Base-by-base conservation (phyloP, 73 alveolate species). In the Paramecium bursaria region DNA sequence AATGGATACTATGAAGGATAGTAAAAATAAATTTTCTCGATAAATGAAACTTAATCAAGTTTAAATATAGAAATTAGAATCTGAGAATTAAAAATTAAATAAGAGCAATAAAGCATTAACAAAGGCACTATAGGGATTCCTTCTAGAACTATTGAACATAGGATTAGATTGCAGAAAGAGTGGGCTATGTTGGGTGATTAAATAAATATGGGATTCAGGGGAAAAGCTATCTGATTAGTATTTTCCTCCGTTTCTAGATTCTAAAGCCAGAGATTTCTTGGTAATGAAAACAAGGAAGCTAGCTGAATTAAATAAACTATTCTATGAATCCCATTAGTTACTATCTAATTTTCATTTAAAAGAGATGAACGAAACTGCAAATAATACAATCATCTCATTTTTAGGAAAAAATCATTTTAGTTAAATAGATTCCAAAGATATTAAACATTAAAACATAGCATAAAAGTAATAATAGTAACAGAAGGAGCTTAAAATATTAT, bases 251-350 rank as follows among this genome's bases (percentile, higher is more conserved):
- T 67, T 25, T 42, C 9, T 67, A 67, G 82, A 67, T 35, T 35
- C 82, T 2, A 67, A 67, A 67, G 82, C 50, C 19, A 67, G 82
- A 67, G 82, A 67, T 39, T 67, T 67, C 44, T 25, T 67, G 2
- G 50, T 67, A 17, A 14, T 17, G 3, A 67, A 67, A 67, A 57
- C 82, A 13, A 42, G 44, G 33, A 67, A 67, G 27, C 33, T 67
- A 13, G 14, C 21, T 7, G 82, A 67, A 67, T 42, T 67, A 7
- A 67, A 67, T 67, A 47, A 67, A 0, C 35, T 67, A 42, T 35
- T 67, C n/a, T 11, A 31, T 2, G 22, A 47, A 27, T 53, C 82
- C 44, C 82, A 67, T 67, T 23, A 67, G 3, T 21, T 67, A 15
- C 44, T 67, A 21, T 35, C 46, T 6, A 31, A 47, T 42, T 67